Evolutionary conservation across 2,329 filamentous ascomycete species (phyloP), one percentile per base, ranked within the genome.

Genomic region (Pseudocercospora fuligena): DNA sequence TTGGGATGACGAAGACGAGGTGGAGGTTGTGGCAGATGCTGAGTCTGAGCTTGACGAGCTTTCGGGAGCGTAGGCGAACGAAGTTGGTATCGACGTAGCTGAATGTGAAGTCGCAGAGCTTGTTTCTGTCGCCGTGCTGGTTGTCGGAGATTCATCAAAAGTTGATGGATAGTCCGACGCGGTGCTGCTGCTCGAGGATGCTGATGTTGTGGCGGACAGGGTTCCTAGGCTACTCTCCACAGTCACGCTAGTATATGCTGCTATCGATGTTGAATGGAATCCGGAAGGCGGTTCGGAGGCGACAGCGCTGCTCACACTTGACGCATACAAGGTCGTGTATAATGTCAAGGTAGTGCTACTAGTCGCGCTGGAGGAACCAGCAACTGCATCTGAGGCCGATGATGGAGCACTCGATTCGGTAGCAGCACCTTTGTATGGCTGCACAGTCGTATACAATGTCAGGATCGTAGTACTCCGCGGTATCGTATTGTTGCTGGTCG

Each of bases 401-500:
- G 47, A 51, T 4, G 5, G 1, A 1, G 51, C 51, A 56, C 23
- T 19, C 27, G 54, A 19, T n/a, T 25, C 29, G 12, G 31, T 14
- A 5, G 60, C 57, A 1, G 19, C 47, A 40, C 23, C 53, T 51
- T 63, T 67, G 36, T 63, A 56, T 8, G 68, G 65, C 12, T 63
- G 60, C 7, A 72, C 64, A 19, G 72, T 72, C n/a, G 72, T 73
- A 64, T 68, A 73, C 14, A 70, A 59, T 14, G 69, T 72, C 56
- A 70, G 29, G 8, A 69, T 70, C 25, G 72, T 72, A 12, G 73
- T 74, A 36, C 56, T 65, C 23, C 16, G 61, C 25, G 54, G 51
- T 19, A n/a, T 63, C 14, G 57, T 27, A 21, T 49, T 19, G 27
- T 43, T 61, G 16, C 23, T 23, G 43, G 19, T 36, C 14, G 47